Evolutionary conservation across 2,329 filamentous ascomycete species (phyloP).

Genomic region (Penicillium brevicompactum): DNA sequence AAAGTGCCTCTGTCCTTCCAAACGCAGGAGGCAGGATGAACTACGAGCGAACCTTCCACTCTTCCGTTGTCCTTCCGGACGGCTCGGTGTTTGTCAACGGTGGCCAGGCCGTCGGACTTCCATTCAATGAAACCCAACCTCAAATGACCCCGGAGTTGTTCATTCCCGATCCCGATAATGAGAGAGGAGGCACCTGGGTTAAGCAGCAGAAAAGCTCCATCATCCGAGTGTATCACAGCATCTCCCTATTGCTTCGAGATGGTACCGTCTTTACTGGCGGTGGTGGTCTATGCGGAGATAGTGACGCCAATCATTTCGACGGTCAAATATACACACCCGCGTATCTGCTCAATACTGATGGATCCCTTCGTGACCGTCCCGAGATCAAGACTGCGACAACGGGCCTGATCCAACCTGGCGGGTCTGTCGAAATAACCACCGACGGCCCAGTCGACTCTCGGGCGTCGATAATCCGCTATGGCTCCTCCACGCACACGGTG

Average conservation of each 20-base stretch:
- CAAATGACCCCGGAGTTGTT: conserved; percentile 51
- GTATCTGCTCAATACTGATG: conserved; percentile 55
- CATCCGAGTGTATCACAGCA: conserved; percentile 49
- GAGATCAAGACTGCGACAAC: conserved; percentile 38
- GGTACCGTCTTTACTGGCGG: conserved; percentile 55
- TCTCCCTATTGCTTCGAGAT: conserved; percentile 53
- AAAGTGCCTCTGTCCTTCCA: conserved; percentile 1
- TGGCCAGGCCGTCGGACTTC: conserved; percentile 46
- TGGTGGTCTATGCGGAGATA: conserved; percentile 56
- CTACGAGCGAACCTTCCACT: conserved; percentile 47
- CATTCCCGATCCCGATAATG: conserved; percentile 42
- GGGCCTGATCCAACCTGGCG: background rate
- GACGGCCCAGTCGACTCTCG: conserved; percentile 31
- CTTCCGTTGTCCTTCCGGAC: conserved; percentile 52
- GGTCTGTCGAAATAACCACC: conserved; percentile 19
- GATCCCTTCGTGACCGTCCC: conserved; percentile 45
- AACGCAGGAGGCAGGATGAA: conserved; percentile 47
- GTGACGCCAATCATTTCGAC: conserved; percentile 55
- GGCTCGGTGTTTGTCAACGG: conserved; percentile 50
- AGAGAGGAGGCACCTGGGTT: conserved; percentile 31
- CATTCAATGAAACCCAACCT: conserved; percentile 49
- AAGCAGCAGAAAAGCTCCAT: conserved; percentile 23
- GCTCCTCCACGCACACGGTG: conserved; percentile 56
- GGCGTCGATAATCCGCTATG: conserved; percentile 50
- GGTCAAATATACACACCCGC: conserved; percentile 57